Evolutionary conservation across 805 yeast genomes (phyloP).

Genomic region (Kodamaea nitidulidarum): DNA sequence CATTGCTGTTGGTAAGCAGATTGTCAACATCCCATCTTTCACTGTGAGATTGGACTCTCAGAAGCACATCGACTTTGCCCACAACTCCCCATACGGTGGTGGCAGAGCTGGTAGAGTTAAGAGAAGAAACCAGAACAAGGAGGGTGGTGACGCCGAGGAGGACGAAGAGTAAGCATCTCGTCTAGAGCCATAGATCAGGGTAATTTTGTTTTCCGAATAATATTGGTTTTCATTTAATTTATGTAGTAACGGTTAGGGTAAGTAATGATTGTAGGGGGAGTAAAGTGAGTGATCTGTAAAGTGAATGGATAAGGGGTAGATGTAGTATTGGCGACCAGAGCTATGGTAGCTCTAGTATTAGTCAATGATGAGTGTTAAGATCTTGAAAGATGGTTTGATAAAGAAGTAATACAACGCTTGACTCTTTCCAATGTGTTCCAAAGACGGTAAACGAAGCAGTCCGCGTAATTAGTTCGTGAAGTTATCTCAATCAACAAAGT

Average conservation of each 20-base stretch:
- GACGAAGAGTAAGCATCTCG: conserved; percentile 61
- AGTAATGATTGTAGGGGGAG: neutral
- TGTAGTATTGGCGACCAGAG: too few relatives aligned
- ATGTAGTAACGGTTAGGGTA: conserved; percentile 1
- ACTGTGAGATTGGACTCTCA: conserved; percentile 99
- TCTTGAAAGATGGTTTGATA: too few relatives aligned
- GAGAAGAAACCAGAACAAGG: conserved; percentile 80
- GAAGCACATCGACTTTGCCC: conserved; percentile 99
- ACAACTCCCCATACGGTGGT: conserved; percentile 99
- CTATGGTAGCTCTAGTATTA: too few relatives aligned
- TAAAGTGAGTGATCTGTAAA: neutral
- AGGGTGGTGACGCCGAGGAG: conserved; percentile 56
- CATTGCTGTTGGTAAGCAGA: conserved; percentile 99
- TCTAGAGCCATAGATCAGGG: neutral
- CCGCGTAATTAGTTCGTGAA: too few relatives aligned
- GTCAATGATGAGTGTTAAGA: too few relatives aligned
- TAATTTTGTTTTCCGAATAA: conserved; percentile 3
- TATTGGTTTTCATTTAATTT: neutral
- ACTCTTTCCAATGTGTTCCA: too few relatives aligned
- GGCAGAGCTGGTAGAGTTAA: conserved; percentile 99
- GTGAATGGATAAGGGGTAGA: neutral
- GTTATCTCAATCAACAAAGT: too few relatives aligned
- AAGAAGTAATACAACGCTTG: too few relatives aligned
- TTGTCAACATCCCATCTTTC: conserved; percentile 98
- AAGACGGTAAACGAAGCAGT: too few relatives aligned